Evolutionary conservation across 495 filamentous ascomycete species (phyloP).

Genomic region (Penicillium fimorum): DNA sequence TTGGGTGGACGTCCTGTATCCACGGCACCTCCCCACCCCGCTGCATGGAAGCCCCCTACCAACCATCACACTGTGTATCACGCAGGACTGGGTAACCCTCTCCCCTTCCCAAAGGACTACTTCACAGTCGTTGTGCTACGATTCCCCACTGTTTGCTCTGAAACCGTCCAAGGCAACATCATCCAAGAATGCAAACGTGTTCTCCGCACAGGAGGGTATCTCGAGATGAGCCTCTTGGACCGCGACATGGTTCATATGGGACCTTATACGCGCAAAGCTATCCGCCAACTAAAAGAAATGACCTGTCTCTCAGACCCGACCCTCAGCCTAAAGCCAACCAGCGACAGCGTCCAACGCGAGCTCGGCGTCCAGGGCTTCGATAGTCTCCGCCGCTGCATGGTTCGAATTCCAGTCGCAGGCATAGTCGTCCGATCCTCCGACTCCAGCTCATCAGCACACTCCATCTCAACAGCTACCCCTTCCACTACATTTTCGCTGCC

Average conservation of each 20-base stretch:
- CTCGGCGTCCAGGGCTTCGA: conserved; percentile 78
- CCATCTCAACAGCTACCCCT: conserved; percentile 25
- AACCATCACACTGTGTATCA: conserved; percentile 88
- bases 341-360: conserved; percentile 73
- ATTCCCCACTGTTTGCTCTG: conserved; percentile 75
- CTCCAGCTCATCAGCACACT: conserved; percentile 37
- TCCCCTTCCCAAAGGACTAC: conserved; percentile 84
- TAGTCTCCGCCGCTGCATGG: conserved; percentile 80
- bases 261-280: conserved; percentile 67
- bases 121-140: conserved; percentile 86
- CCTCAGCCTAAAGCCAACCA: conserved; percentile 68
- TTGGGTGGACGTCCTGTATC: conserved; percentile 38
- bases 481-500: conserved; percentile 32
- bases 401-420: conserved; percentile 86
- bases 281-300: conserved; percentile 73
- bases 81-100: conserved; percentile 60
- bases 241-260: conserved; percentile 88
- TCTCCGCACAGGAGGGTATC: conserved; percentile 81
- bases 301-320: conserved; percentile 62
- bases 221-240: conserved; percentile 84
- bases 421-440: conserved; percentile 49
- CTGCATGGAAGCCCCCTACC: conserved; percentile 58
- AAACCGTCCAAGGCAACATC: conserved; percentile 72
- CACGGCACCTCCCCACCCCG: conserved; percentile 36
- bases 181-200: conserved; percentile 89